Evolutionary conservation across 495 filamentous ascomycete genomes (phyloP), one percentile per base, ranked within the genome.

Genomic region (Bathelium albidoporum): DNA sequence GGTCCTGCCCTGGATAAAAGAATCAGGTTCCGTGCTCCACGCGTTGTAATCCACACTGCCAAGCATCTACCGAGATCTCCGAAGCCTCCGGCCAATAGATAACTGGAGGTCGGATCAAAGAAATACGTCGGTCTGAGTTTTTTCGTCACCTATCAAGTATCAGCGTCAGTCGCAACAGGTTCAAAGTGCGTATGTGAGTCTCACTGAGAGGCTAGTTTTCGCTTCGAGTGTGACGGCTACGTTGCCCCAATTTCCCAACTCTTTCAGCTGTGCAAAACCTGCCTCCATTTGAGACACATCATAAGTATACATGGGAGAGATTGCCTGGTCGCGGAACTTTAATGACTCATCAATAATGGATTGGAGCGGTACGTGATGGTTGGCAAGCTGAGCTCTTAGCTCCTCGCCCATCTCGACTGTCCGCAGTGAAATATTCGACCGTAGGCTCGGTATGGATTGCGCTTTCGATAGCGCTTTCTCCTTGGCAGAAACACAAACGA

Each of bases 71-170:
- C 79, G 1, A 81, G 64, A 34, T 77, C 79, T 22, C 79, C 79
- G 9, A 77, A 65, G 52, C 79, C 79, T 11, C 79, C 78, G 10
- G 74, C 69, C 10, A 82, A 64, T 9, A 81, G 43, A 65, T 82
- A 82, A 2, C 77, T 69, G 1, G 69, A 41, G 16, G 7, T 41
- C 7, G 36, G 36, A 16, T 41, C 36, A 16, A 41, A 41, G 36
- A 41, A 7, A 41, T 41, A 41, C 7, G 36, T 16, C 7, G 36
- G 36, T 16, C 16, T 41, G 7, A 41, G 36, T 41, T 41, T 16
- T 16, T 41, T 5, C 7, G 16, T 41, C 36, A 41, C 16, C 36
- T 41, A 41, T 7, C 7, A 16, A 7, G 36, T 41, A 41, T 41
- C 36, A 41, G 36, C 7, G 16, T 7, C 7, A 7, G 7, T 41